phyloP scores from a whole-genome alignment of 768 basidiomycete species.

The Leucosporidium scottii region DNA sequence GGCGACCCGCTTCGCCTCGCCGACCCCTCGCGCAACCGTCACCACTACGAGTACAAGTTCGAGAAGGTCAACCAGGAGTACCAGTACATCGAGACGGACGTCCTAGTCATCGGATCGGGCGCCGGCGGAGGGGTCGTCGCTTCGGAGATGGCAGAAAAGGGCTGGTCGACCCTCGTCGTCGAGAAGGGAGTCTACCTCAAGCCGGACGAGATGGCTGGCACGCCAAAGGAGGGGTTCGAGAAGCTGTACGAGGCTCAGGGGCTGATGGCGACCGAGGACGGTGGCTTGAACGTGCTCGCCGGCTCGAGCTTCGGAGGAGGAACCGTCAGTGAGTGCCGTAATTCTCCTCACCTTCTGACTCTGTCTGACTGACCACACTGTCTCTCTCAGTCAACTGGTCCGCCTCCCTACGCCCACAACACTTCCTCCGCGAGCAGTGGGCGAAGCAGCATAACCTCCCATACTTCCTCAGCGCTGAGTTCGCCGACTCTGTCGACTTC shows the following conservation, averaged over 20 bases:
- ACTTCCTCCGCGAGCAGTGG: conserved; percentile 39
- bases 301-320: conserved; percentile 35
- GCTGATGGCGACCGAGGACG: conserved; percentile 34
- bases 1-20: conserved; percentile 17
- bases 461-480: conserved; percentile 31
- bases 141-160: conserved; percentile 28
- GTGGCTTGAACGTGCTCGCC: conserved; percentile 34
- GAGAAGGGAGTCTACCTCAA: conserved; percentile 35
- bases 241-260: conserved; percentile 33
- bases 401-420: conserved; percentile 36
- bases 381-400: conserved; percentile 37
- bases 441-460: conserved; percentile 34
- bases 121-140: conserved; percentile 35
- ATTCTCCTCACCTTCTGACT: too few species aligned
- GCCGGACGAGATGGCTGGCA: conserved; percentile 27
- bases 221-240: conserved; percentile 15
- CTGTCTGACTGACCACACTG: too few species aligned
- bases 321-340: conserved; percentile 27
- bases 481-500: conserved; percentile 26
- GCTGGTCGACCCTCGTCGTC: conserved; percentile 30
- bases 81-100: conserved; percentile 31
- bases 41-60: conserved; percentile 17
- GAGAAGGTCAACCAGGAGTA: conserved; percentile 5
- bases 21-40: conserved; percentile 7
- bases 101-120: conserved; percentile 35